Percentiles rank a stretch among this genome's conserved stretches.
phyloP scores from a whole-genome alignment of 805 yeast genomes.

The Cyberlindnera mycetangii region DNA sequence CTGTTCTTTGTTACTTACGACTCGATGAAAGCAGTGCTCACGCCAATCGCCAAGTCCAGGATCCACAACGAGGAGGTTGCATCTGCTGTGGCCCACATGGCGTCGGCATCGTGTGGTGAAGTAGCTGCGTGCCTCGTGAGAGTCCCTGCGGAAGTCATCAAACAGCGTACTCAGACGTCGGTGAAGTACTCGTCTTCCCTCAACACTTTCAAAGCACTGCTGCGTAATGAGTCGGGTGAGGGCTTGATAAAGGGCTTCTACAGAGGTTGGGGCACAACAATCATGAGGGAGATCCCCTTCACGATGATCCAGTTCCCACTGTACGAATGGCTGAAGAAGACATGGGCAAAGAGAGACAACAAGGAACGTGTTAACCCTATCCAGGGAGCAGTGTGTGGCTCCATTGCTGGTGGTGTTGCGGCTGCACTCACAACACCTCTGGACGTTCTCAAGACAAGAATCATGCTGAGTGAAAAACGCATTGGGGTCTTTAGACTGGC shows the following conservation, averaged over 20 bases:
- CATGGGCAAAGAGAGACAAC: slow-evolving; percentile 42
- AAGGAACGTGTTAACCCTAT: slow-evolving; percentile 49
- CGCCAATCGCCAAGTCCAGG: slow-evolving; percentile 33
- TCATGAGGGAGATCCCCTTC: slow-evolving; percentile 94
- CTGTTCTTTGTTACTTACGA: slow-evolving; percentile 85
- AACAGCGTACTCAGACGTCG: slow-evolving; percentile 88
- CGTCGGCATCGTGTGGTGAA: slow-evolving; percentile 86
- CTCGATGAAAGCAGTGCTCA: slow-evolving; percentile 50
- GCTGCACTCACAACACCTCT: slow-evolving; percentile 81
- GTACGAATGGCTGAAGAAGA: slow-evolving; percentile 75
- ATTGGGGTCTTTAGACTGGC: slow-evolving; percentile 48
- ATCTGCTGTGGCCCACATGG: slow-evolving; percentile 67
- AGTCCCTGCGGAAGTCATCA: slow-evolving; percentile 95
- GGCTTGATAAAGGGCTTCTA: slow-evolving; percentile 77
- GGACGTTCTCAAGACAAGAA: slow-evolving; percentile 76
- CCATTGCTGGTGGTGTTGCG: slow-evolving; percentile 77
- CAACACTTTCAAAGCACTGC: slow-evolving; percentile 61
- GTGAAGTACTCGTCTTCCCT: slow-evolving; percentile 57
- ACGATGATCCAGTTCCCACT: slow-evolving; percentile 94
- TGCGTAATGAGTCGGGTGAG: slow-evolving; percentile 69
- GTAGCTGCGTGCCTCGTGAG: slow-evolving; percentile 89
- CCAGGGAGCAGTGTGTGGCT: slow-evolving; percentile 83
- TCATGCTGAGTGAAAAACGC: slow-evolving; percentile 66
- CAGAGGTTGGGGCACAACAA: slow-evolving; percentile 91
- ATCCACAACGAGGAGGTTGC: slow-evolving; percentile 27